Percentiles rank a stretch among this genome's conserved stretches.
phyloP scores from a whole-genome alignment of 2,329 filamentous ascomycete species.

The Penicillium rolfsii region DNA sequence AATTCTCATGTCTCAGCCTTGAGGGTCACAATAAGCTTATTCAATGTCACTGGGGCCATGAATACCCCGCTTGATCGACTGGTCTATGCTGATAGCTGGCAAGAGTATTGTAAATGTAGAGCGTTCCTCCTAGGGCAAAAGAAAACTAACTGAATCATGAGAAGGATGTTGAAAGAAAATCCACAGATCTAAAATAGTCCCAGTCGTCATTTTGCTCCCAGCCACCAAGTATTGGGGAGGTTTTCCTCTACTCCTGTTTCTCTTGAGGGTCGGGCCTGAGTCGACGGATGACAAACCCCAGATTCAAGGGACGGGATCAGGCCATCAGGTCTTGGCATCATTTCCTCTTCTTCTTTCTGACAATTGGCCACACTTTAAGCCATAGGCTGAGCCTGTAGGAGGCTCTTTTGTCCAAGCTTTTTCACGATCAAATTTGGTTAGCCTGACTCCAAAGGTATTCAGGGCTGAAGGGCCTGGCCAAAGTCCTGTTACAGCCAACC shows the following conservation, averaged over 20 bases:
- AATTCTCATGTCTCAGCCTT: background rate
- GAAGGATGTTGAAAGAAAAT: too few species aligned
- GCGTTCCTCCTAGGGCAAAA: background rate
- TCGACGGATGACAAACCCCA: slow-evolving; percentile 4
- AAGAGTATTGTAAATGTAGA: background rate
- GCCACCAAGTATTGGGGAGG: background rate
- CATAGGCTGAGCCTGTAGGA: background rate
- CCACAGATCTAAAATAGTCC: background rate
- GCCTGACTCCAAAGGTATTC: background rate
- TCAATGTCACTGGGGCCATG: background rate
- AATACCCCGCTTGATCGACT: background rate
- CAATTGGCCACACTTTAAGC: background rate
- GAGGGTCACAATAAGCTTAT: background rate
- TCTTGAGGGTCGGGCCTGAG: background rate
- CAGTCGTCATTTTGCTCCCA: background rate
- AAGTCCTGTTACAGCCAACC: background rate
- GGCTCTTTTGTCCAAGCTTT: background rate
- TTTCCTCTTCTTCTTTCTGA: background rate
- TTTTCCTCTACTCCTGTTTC: background rate
- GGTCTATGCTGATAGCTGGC: background rate
- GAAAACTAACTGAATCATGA: background rate
- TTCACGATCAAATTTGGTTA: background rate
- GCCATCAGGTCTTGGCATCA: background rate
- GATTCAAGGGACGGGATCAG: background rate
- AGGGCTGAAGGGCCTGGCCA: background rate